Percentiles rank a stretch among this genome's conserved stretches.
phyloP scores from a whole-genome alignment of 2,329 filamentous ascomycete genomes.

The Pseudocercospora macadamiae region DNA sequence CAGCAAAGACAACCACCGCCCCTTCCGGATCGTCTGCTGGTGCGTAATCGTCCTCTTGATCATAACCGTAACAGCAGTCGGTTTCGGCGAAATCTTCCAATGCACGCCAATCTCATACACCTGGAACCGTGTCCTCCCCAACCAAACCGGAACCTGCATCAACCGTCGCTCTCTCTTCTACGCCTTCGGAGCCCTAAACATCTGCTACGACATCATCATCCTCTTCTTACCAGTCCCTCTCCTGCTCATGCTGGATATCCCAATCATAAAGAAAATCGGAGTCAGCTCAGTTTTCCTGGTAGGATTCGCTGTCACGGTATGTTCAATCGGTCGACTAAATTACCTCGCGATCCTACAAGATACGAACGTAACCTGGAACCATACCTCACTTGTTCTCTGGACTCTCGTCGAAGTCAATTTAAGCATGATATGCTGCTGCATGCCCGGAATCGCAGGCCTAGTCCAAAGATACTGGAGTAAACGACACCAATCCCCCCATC shows the following conservation, averaged over 20 bases:
- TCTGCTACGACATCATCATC: slow-evolving; percentile 11
- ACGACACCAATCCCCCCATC: not conserved
- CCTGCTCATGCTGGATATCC: slow-evolving; percentile 5
- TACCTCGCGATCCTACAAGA: slow-evolving; percentile 7
- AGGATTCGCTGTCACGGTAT: slow-evolving; percentile 14
- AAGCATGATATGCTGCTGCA: slow-evolving; percentile 15
- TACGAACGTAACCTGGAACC: slow-evolving; percentile 13
- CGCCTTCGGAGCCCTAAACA: slow-evolving; percentile 9
- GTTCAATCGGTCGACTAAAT: slow-evolving; percentile 9
- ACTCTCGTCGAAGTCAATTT: slow-evolving; percentile 15
- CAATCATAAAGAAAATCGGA: not conserved
- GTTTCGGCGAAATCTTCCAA: slow-evolving; percentile 14
- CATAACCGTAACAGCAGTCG: slow-evolving; percentile 12
- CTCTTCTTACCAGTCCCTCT: slow-evolving; percentile 14
- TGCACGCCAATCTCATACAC: slow-evolving; percentile 4
- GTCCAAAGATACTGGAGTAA: not conserved
- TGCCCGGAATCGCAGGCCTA: slow-evolving; percentile 10
- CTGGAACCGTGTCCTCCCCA: not conserved
- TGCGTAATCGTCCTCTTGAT: not conserved
- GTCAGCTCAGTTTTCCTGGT: slow-evolving; percentile 10
- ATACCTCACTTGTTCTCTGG: slow-evolving; percentile 11
- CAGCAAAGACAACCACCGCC: not conserved
- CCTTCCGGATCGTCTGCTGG: slow-evolving; percentile 10
- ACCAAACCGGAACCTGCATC: slow-evolving; percentile 6
- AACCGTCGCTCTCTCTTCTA: slow-evolving; percentile 1